These are phyloP conservation scores for Cyclotella kingstonii DNA, from an alignment of 108 stramenopile genomes.

Conservation along the genomic window DNA sequence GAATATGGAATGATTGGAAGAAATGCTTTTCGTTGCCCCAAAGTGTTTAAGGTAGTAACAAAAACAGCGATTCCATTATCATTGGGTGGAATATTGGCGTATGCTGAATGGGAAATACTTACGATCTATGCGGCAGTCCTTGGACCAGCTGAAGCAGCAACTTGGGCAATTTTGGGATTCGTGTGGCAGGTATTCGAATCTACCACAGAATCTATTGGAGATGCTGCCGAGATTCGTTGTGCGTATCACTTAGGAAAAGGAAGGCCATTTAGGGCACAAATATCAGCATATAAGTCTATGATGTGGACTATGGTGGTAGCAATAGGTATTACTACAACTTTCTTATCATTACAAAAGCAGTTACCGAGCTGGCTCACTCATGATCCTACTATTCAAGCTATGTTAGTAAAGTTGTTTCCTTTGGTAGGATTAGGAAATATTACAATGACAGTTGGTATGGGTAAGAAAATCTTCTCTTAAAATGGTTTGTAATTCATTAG, in stretches of 20 bases:
- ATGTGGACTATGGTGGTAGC: constrained; percentile 48
- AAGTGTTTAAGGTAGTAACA: constrained; percentile 44
- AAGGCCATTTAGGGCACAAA: constrained; percentile 47
- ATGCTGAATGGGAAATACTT: constrained; percentile 71
- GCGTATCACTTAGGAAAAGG: constrained; percentile 60
- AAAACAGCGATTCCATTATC: constrained; percentile 54
- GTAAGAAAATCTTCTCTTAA: too few species aligned
- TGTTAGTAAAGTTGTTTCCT: constrained; percentile 59
- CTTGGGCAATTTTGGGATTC: constrained; percentile 70
- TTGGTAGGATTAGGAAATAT: constrained; percentile 55
- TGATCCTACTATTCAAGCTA: constrained; percentile 60
- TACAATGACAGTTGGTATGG: constrained; percentile 18
- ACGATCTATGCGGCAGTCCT: constrained; percentile 55
- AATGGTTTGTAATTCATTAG: background rate
- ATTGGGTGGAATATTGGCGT: constrained; percentile 61
- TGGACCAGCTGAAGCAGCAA: constrained; percentile 74
- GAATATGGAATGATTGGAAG: constrained; percentile 27
- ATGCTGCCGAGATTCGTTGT: constrained; percentile 70
- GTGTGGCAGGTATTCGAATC: constrained; percentile 75
- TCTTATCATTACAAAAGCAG: constrained; percentile 42
- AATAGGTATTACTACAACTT: constrained; percentile 47
- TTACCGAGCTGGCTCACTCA: constrained; percentile 50
- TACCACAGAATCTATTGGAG: constrained; percentile 69
- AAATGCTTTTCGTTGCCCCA: background rate
- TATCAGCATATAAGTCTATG: constrained; percentile 56